Evolutionary conservation across 176 grass and related monocot genomes (phyloP).

Genomic region (Eragrostis nindensis): DNA sequence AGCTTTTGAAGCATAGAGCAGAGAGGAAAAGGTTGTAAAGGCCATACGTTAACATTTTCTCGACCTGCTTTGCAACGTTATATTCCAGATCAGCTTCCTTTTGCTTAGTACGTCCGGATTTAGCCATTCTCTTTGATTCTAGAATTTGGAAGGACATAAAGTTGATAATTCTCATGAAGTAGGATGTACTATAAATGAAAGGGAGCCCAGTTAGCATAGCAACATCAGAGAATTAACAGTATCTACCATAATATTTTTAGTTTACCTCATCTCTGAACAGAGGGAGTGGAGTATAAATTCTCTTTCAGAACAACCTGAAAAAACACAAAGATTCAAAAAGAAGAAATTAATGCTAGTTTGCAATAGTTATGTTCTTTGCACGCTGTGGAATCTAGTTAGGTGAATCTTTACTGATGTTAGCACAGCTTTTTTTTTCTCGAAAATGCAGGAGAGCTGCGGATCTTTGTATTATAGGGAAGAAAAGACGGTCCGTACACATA

Average conservation of each 20-base stretch:
- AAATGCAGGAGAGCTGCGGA: too few relatives aligned
- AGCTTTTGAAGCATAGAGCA: slow-evolving; percentile 13
- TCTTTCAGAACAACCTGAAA: slow-evolving; percentile 98
- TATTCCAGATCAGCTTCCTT: slow-evolving; percentile 99
- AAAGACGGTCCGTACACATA: too few relatives aligned
- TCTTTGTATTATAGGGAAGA: too few relatives aligned
- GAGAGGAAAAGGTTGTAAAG: slow-evolving; percentile 17
- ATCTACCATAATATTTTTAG: slow-evolving; percentile 27
- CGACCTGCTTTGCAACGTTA: slow-evolving; percentile 97
- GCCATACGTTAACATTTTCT: slow-evolving; percentile 97
- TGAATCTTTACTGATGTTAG: slow-evolving; percentile 1
- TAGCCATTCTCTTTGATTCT: slow-evolving; percentile 96
- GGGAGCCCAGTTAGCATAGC: slow-evolving; percentile 36
- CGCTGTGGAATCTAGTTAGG: not conserved
- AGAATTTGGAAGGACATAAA: slow-evolving; percentile 90
- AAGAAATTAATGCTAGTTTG: not conserved
- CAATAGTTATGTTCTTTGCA: not conserved
- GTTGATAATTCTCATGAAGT: slow-evolving; percentile 98
- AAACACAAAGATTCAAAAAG: slow-evolving; percentile 19
- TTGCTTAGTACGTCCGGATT: slow-evolving; percentile 97
- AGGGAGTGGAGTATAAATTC: slow-evolving; percentile 81
- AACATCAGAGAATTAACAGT: slow-evolving; percentile 35
- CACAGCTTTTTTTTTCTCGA: too few relatives aligned
- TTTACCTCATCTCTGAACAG: slow-evolving; percentile 98
- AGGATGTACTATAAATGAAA: slow-evolving; percentile 68